phyloP scores from a whole-genome alignment of 768 basidiomycete species.

The Solioccasus polychromus region DNA sequence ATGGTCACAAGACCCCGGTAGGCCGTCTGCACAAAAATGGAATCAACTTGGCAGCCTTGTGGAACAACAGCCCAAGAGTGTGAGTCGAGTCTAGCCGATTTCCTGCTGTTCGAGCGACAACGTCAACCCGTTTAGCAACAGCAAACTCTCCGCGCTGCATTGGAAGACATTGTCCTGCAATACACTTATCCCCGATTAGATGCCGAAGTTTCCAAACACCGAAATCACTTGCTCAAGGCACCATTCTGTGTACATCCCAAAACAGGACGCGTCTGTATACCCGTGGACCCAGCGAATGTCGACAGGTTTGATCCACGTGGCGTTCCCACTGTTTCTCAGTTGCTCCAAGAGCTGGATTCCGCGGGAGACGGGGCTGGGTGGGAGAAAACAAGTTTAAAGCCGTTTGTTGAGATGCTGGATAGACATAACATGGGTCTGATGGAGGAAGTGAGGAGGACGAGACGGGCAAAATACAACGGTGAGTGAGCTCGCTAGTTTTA shows the following conservation, averaged over 20 bases:
- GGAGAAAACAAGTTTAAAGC: slow-evolving; percentile 82
- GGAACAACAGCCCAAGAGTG: slow-evolving; percentile 28
- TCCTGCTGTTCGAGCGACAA: not conserved
- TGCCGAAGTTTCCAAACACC: slow-evolving; percentile 94
- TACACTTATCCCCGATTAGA: slow-evolving; percentile 97
- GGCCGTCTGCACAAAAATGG: slow-evolving; percentile 75
- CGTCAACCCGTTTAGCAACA: slow-evolving; percentile 19
- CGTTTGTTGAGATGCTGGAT: slow-evolving; percentile 89
- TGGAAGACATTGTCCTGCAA: slow-evolving; percentile 88
- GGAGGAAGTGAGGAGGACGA: slow-evolving; percentile 29
- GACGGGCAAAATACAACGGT: slow-evolving; percentile 20
- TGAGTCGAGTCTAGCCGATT: slow-evolving; percentile 21
- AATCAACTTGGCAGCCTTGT: slow-evolving; percentile 49
- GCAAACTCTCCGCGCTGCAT: slow-evolving; percentile 42
- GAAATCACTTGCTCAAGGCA: slow-evolving; percentile 96
- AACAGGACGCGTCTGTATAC: slow-evolving; percentile 94
- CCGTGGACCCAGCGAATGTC: slow-evolving; percentile 73
- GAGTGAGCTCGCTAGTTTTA: not conserved
- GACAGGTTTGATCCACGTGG: slow-evolving; percentile 78
- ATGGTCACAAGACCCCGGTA: slow-evolving; percentile 55
- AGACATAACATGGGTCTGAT: slow-evolving; percentile 47
- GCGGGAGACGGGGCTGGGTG: slow-evolving; percentile 65
- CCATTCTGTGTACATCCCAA: slow-evolving; percentile 97
- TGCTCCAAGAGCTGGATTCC: slow-evolving; percentile 76
- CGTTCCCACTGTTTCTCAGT: slow-evolving; percentile 84